These are phyloP conservation scores for Botrytis squamosa DNA, from an alignment of 2,329 filamentous ascomycete species.

Conservation along the genomic window DNA sequence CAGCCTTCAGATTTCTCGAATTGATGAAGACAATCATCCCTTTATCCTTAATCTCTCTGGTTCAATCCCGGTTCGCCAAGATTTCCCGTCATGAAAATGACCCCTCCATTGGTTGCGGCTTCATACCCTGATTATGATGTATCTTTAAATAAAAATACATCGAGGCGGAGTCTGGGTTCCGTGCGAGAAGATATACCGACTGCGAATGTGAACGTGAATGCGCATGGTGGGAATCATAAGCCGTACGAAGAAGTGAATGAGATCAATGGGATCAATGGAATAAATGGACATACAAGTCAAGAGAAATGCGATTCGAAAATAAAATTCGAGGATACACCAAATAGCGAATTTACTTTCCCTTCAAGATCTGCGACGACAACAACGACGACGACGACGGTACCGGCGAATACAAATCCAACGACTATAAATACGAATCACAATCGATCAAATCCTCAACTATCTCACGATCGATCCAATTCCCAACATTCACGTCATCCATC, in stretches of 20 bases:
- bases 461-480: slow-evolving; percentile 1
- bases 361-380: neutral
- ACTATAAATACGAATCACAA: neutral
- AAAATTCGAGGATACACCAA: neutral
- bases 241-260: neutral
- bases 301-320: slow-evolving; percentile 17
- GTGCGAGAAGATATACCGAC: slow-evolving; percentile 8
- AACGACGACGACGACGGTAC: neutral
- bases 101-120: slow-evolving; percentile 6
- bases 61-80: neutral
- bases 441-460: neutral
- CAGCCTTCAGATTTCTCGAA: neutral
- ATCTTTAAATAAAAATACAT: neutral
- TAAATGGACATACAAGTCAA: neutral
- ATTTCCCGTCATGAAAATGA: slow-evolving; percentile 6
- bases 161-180: neutral
- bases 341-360: slow-evolving; percentile 3
- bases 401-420: neutral
- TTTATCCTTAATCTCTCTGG: neutral
- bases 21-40: neutral
- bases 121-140: neutral
- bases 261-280: neutral
- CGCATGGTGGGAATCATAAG: neutral
- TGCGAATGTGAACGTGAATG: neutral
- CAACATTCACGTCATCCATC: slow-evolving; percentile 25